Conservation (phyloP, 768 basidiomycete species). For the Macrolepiota albuminosa region DNA sequence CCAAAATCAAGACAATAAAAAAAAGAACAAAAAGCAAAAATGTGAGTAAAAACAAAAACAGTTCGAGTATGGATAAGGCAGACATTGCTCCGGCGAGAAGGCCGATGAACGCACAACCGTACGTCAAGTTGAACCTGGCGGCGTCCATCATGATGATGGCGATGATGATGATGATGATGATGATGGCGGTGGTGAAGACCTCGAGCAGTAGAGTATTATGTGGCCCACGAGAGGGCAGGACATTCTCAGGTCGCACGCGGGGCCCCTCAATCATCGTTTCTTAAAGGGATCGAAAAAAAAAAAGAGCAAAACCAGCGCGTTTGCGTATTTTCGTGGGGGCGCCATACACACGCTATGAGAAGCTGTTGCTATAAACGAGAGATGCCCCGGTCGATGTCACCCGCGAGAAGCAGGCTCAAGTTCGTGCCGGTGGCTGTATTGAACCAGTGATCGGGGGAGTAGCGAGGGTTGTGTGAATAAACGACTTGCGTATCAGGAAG, state of each 20-base stretch:
- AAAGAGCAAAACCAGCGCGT: no score
- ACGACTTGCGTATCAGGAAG: background rate
- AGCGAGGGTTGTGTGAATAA: background rate
- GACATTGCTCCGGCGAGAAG: constrained; percentile 40
- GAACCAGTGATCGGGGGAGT: background rate
- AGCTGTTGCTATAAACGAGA: background rate
- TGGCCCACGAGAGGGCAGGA: background rate
- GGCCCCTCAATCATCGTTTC: background rate
- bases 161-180: no score
- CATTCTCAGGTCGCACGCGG: background rate
- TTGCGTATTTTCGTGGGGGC: no score
- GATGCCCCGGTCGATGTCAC: background rate
- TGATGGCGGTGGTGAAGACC: background rate
- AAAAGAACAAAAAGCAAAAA: no score
- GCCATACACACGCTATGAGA: background rate
- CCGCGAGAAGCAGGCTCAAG: background rate
- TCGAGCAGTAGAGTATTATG: background rate
- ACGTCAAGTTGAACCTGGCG: constrained; percentile 28
- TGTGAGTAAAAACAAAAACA: no score
- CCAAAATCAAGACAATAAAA: no score
- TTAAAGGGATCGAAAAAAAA: background rate
- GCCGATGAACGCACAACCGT: constrained; percentile 42
- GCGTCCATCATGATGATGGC: constrained; percentile 10
- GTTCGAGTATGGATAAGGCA: background rate
- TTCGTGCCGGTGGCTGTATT: background rate